These are phyloP conservation scores for Phaffia australis DNA, from an alignment of 768 basidiomycete genomes.

Conservation along the genomic window DNA sequence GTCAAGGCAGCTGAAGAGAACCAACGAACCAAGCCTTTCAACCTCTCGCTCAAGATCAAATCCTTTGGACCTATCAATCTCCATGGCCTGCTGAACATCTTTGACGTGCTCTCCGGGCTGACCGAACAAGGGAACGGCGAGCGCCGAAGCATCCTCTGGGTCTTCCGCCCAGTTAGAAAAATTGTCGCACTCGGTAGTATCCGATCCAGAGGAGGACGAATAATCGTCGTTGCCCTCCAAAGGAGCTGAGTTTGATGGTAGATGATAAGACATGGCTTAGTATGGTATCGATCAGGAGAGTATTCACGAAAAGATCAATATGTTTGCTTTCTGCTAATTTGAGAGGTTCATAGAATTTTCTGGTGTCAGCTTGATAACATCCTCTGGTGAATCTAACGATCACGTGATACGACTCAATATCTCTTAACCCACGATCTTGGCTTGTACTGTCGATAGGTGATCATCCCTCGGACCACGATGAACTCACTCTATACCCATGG, in stretches of 20 bases:
- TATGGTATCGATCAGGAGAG: no score
- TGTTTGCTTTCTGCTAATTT: no score
- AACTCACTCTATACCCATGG: constrained; percentile 91
- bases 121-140: constrained; percentile 31
- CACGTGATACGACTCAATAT: no score
- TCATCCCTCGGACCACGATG: constrained; percentile 44
- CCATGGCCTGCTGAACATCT: constrained; percentile 51
- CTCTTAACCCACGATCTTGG: neutral
- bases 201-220: neutral
- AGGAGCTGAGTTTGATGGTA: no score
- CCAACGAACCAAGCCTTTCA: constrained; percentile 14
- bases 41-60: constrained; percentile 18
- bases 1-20: no score
- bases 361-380: no score
- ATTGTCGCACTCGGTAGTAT: constrained; percentile 13
- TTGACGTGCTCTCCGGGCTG: constrained; percentile 38
- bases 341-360: no score
- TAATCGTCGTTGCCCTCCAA: no score
- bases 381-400: no score
- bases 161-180: constrained; percentile 27
- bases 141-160: constrained; percentile 26
- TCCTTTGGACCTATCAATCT: constrained; percentile 40
- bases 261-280: no score
- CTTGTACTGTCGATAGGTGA: neutral
- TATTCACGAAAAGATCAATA: no score